Conservation (phyloP, 805 yeast genomes). For the Starmera amethionina region DNA sequence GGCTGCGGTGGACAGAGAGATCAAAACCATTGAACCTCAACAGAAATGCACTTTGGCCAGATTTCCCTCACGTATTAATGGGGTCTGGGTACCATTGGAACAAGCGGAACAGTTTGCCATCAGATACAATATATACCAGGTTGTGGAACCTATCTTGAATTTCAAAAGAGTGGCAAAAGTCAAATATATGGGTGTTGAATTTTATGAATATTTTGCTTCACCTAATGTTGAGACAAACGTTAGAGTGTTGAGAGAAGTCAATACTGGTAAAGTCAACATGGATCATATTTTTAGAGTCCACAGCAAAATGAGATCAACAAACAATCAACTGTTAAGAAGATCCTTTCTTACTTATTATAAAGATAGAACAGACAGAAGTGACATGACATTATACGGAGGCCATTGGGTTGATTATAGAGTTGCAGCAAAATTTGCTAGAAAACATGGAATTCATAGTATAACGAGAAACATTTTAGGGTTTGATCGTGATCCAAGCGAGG, state of each 20-base stretch:
- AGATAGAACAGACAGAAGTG: conserved; percentile 9
- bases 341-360: conserved; percentile 7
- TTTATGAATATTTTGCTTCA: conserved; percentile 17
- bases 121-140: conserved; percentile 6
- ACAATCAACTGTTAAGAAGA: conserved; percentile 5
- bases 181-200: conserved; percentile 13
- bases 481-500: conserved; percentile 7
- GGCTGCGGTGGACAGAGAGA: not conserved
- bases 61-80: conserved; percentile 3
- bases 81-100: conserved; percentile 16
- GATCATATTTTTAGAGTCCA: conserved; percentile 15
- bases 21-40: not conserved
- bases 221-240: conserved; percentile 9
- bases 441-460: conserved; percentile 9
- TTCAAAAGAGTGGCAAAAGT: conserved; percentile 18
- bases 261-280: conserved; percentile 11
- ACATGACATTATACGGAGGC: conserved; percentile 20
- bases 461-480: conserved; percentile 13
- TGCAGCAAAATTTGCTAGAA: conserved; percentile 9
- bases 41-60: not conserved
- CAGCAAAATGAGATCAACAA: conserved; percentile 8
- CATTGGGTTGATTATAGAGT: conserved; percentile 14
- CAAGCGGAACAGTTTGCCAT: conserved; percentile 15
- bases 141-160: conserved; percentile 11
- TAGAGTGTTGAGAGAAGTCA: conserved; percentile 15